Evolutionary conservation across 2,329 filamentous ascomycete species (phyloP), one percentile per base, ranked within the genome.

Genomic region (Hymenoscyphus infarciens): DNA sequence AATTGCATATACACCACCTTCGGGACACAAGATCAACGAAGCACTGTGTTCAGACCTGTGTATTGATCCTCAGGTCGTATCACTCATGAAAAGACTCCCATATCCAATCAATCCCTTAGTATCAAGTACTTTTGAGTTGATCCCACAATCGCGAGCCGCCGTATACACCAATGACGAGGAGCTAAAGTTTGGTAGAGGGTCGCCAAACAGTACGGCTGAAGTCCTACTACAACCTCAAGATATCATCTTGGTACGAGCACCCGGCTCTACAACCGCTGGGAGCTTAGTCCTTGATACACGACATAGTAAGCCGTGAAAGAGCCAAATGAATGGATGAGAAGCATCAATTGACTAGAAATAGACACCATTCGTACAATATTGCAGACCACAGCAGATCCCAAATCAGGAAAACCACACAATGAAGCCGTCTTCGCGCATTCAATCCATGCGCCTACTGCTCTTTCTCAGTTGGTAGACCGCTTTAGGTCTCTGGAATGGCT

Each of bases 31-130:
- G 19, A 33, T 53, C 57, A 53, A 59, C 29, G 42, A 59, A 33
- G 19, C 57, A 10, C 19, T 53, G 8, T 59, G 42, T 31, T 59
- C 31, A 16, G 8, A 16, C n/a, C 22, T 52, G 27, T 13, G 31
- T 52, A 22, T 59, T 33, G 38, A 52, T 31, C 57, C 39, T 27
- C 57, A 38, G 19, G 56, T 52, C 19, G 29, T 59, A 22, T 31
- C 42, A 11, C 57, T 59, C 29, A 42, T 59, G 25, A 59, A 38
- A 33, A 49, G 42, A 25, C 57, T 59, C 45, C 42, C 57, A 38
- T 49, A 59, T 22, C 57, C 57, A 33, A 25, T 54, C 42, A 31
- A 22, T 2, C 25, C 19, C 27, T 29, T 39, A 5, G 22, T 45
- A 31, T 49, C 57, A 5, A 31, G 49, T 8, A 19, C 16, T 25